Percentiles rank a stretch among this genome's conserved stretches.
These are phyloP conservation scores for Fusarium paranaense DNA, from an alignment of 2,329 filamentous ascomycete species.

Conservation along the genomic window DNA sequence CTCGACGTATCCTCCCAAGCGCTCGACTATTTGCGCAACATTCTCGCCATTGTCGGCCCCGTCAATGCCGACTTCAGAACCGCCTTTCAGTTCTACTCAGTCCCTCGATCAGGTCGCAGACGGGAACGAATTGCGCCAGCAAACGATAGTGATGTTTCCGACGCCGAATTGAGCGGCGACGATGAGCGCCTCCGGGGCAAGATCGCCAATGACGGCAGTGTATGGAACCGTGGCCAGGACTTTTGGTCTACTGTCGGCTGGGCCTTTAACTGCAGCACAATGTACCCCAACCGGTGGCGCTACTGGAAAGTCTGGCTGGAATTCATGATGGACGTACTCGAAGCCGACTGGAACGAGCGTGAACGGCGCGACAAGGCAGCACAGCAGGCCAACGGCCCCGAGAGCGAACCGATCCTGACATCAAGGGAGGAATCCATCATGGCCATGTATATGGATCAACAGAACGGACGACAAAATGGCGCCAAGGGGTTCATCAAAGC, in stretches of 20 bases:
- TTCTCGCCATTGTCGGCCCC: slow-evolving; percentile 75
- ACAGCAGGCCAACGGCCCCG: slow-evolving; percentile 32
- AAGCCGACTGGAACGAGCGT: slow-evolving; percentile 75
- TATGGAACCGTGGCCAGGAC: slow-evolving; percentile 83
- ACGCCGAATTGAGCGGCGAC: slow-evolving; percentile 58
- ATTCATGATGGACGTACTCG: slow-evolving; percentile 82
- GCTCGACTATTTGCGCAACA: slow-evolving; percentile 75
- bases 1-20: slow-evolving; percentile 74
- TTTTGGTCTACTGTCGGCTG: slow-evolving; percentile 93
- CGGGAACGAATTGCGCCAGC: slow-evolving; percentile 54
- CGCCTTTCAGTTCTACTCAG: slow-evolving; percentile 75
- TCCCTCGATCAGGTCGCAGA: slow-evolving; percentile 45
- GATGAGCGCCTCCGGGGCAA: slow-evolving; percentile 66
- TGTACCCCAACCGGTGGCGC: slow-evolving; percentile 79
- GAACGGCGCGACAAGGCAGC: slow-evolving; percentile 59
- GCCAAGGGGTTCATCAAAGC: slow-evolving; percentile 71
- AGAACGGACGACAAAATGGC: slow-evolving; percentile 58
- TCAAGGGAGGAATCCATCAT: slow-evolving; percentile 68
- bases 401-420: slow-evolving; percentile 40
- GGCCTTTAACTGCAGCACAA: slow-evolving; percentile 89
- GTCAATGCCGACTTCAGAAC: slow-evolving; percentile 75
- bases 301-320: slow-evolving; percentile 85
- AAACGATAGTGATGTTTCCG: slow-evolving; percentile 56
- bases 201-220: slow-evolving; percentile 71
- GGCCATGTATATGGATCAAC: slow-evolving; percentile 66